Conservation (phyloP, 2,329 filamentous ascomycete species). For the Sporothrix dimorphospora region DNA sequence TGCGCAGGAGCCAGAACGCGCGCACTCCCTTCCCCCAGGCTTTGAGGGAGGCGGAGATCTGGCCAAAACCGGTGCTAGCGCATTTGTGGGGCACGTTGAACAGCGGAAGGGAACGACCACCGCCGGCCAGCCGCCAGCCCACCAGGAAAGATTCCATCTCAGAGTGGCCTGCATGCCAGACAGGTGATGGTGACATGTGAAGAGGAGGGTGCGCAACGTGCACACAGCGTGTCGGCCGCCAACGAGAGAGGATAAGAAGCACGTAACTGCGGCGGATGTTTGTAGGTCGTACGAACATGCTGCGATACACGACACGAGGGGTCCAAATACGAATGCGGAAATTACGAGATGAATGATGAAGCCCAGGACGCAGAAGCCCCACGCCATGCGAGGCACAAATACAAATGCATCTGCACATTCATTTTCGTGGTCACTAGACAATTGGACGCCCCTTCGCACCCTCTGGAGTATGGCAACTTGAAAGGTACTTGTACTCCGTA, state of each 20-base stretch:
- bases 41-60: constrained; percentile 17
- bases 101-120: constrained; percentile 7
- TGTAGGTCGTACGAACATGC: background rate
- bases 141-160: background rate
- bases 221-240: background rate
- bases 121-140: background rate
- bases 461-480: background rate
- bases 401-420: background rate
- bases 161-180: background rate
- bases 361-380: background rate
- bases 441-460: background rate
- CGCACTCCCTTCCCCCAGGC: background rate
- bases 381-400: background rate
- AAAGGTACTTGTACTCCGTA: no score
- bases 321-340: background rate
- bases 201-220: background rate
- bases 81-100: background rate
- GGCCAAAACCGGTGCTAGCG: constrained; percentile 18
- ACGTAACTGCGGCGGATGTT: background rate
- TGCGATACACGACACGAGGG: background rate
- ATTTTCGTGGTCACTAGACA: background rate
- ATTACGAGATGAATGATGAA: no score
- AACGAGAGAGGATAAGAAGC: background rate
- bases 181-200: constrained; percentile 17
- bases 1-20: background rate